Evolutionary conservation across 139 green algal species (phyloP), one percentile per base, ranked within the genome.

Genomic region (Chlamydomonas sp.): DNA sequence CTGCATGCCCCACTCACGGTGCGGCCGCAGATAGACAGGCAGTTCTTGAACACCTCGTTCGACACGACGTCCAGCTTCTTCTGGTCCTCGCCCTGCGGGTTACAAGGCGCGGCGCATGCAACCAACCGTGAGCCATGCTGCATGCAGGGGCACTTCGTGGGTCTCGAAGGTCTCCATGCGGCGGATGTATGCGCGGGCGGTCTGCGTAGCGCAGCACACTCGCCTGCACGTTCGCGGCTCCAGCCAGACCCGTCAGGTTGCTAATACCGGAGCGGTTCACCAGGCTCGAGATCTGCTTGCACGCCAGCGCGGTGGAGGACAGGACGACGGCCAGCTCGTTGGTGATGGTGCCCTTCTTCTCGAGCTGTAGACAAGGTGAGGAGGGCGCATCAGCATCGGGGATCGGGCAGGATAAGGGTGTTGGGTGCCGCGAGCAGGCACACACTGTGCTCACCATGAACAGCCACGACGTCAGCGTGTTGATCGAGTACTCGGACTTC

Each of bases 61-160:
- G 92, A 96, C 48, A 99, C 84, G 1, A 99, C 93, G 71, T 99
- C 95, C 76, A 99, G 90, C 88, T 99, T 99, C 84, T 99, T 99
- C 90, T 99, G 95, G 81, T 98, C 95, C 86, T 99, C 95, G 16
- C 95, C 95, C 83, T 92, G 77, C 60, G 48, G 20, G 20, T 28
- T 57, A 28, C 47, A n/a, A n/a, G n/a, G n/a, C n/a, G n/a, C n/a
- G n/a, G n/a, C n/a, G n/a, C n/a, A n/a, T n/a, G n/a, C n/a, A n/a
- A n/a, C n/a, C n/a, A n/a, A n/a, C n/a, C n/a, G n/a, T n/a, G n/a
- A n/a, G n/a, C n/a, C n/a, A n/a, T n/a, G n/a, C n/a, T n/a, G n/a
- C n/a, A n/a, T n/a, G n/a, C n/a, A n/a, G n/a, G n/a, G n/a, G n/a
- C n/a, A n/a, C n/a, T n/a, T n/a, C n/a, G n/a, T n/a, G n/a, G n/a